Percentiles rank a stretch among this genome's conserved stretches.
These are phyloP conservation scores for Pythium chondricola DNA, from an alignment of 352 stramenopile genomes.

Conservation along the genomic window DNA sequence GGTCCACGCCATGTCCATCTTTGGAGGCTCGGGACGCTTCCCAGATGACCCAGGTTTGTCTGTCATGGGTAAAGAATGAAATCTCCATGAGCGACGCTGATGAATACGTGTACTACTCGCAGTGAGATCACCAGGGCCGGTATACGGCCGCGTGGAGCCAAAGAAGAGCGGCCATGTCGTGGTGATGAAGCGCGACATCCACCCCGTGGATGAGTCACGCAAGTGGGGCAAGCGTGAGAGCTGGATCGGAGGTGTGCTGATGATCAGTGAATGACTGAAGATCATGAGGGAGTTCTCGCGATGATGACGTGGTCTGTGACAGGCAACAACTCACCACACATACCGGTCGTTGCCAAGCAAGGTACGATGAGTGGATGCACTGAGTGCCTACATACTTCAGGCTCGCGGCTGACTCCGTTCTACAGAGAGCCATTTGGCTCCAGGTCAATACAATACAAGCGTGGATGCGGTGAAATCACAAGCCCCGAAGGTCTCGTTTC, in stretches of 20 bases:
- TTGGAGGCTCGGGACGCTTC: slow-evolving; percentile 72
- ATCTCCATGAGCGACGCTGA: neutral
- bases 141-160: slow-evolving; percentile 58
- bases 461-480: slow-evolving; percentile 52
- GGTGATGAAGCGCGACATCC: slow-evolving; percentile 69
- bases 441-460: slow-evolving; percentile 66
- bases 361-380: neutral
- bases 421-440: slow-evolving; percentile 50
- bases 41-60: slow-evolving; percentile 53
- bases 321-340: slow-evolving; percentile 18
- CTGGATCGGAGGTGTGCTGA: slow-evolving; percentile 61
- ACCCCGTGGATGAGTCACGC: slow-evolving; percentile 50
- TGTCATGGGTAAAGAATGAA: neutral
- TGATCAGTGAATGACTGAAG: neutral
- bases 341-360: slow-evolving; percentile 15
- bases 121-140: slow-evolving; percentile 65
- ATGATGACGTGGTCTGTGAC: neutral
- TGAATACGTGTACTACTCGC: neutral
- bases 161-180: slow-evolving; percentile 54
- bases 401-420: neutral
- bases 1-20: slow-evolving; percentile 85
- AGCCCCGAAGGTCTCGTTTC: slow-evolving; percentile 68
- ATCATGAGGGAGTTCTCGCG: too few relatives aligned
- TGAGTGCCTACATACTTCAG: too few relatives aligned
- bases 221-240: slow-evolving; percentile 77